Evolutionary conservation across 2,329 filamentous ascomycete species (phyloP).

Genomic region (Calcarisporium arbuscula): DNA sequence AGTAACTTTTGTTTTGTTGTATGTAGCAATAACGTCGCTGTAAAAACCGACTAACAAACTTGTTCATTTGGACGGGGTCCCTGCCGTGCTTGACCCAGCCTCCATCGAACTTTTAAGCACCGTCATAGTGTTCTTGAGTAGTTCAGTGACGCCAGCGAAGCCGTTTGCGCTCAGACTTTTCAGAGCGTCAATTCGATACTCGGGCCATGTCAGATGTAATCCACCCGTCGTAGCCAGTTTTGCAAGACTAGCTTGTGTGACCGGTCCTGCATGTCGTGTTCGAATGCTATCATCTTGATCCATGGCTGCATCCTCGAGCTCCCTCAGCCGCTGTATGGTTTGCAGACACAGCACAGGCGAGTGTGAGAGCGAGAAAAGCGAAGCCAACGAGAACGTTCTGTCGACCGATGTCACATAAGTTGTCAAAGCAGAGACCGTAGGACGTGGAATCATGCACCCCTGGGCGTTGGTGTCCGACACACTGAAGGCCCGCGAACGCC

Average conservation of each 20-base stretch:
- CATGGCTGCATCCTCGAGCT: slow-evolving; percentile 50
- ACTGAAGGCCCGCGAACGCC: slow-evolving; percentile 68
- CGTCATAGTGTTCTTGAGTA: slow-evolving; percentile 80
- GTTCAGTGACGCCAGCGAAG: slow-evolving; percentile 57
- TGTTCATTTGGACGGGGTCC: slow-evolving; percentile 10
- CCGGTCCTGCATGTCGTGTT: slow-evolving; percentile 57
- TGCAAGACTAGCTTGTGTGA: slow-evolving; percentile 60
- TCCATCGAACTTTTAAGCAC: slow-evolving; percentile 52
- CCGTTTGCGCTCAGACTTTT: slow-evolving; percentile 59
- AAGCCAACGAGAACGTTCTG: slow-evolving; percentile 36
- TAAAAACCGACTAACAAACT: background rate
- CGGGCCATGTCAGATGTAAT: slow-evolving; percentile 60
- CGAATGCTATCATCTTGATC: slow-evolving; percentile 32
- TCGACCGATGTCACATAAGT: slow-evolving; percentile 44
- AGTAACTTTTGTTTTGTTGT: too few species aligned
- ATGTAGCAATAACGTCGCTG: too few species aligned
- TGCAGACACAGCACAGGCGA: slow-evolving; percentile 51
- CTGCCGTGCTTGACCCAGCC: slow-evolving; percentile 16
- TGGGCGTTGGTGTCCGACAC: slow-evolving; percentile 55
- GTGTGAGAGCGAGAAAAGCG: slow-evolving; percentile 52
- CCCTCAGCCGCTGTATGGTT: slow-evolving; percentile 48
- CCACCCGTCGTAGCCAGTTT: slow-evolving; percentile 61
- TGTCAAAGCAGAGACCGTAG: slow-evolving; percentile 38
- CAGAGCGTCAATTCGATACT: slow-evolving; percentile 69
- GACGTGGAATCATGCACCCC: slow-evolving; percentile 43